A percentile compares a stretch with the other conserved stretches of the same genome.
phyloP scores from a whole-genome alignment of 306 rosid genomes.

The Fagus crenata region DNA sequence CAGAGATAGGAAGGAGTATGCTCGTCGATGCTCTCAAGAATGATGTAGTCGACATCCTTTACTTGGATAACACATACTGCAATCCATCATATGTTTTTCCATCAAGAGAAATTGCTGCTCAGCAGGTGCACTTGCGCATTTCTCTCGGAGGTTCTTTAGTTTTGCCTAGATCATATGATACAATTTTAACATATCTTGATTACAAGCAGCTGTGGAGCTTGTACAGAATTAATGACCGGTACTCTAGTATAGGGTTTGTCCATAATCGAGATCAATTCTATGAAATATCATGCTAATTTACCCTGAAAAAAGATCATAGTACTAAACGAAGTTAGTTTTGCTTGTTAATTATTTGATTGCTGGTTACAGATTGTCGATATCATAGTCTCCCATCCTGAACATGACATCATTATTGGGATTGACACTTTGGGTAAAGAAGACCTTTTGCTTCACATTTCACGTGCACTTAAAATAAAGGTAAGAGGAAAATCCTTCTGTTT shows the following conservation, averaged over 20 bases:
- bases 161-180: not conserved
- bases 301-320: not conserved
- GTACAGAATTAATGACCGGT: too few species aligned
- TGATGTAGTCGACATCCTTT: conserved; percentile 45
- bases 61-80: conserved; percentile 74
- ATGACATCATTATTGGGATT: conserved; percentile 65
- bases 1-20: conserved; percentile 33
- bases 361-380: conserved; percentile 57
- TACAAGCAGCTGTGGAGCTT: too few species aligned
- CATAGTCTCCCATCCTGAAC: conserved; percentile 63
- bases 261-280: not conserved
- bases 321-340: not conserved
- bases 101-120: conserved; percentile 49
- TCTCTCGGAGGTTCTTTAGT: not conserved
- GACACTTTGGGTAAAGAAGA: conserved; percentile 73
- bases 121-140: conserved; percentile 43
- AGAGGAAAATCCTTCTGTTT: not conserved
- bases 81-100: conserved; percentile 68
- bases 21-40: conserved; percentile 48
- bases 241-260: not conserved
- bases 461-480: conserved; percentile 61
- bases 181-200: not conserved
- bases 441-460: conserved; percentile 57
- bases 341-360: conserved; percentile 6
- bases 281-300: not conserved